Conservation (phyloP, 2,329 filamentous ascomycete species). For the Apiospora aurea region DNA sequence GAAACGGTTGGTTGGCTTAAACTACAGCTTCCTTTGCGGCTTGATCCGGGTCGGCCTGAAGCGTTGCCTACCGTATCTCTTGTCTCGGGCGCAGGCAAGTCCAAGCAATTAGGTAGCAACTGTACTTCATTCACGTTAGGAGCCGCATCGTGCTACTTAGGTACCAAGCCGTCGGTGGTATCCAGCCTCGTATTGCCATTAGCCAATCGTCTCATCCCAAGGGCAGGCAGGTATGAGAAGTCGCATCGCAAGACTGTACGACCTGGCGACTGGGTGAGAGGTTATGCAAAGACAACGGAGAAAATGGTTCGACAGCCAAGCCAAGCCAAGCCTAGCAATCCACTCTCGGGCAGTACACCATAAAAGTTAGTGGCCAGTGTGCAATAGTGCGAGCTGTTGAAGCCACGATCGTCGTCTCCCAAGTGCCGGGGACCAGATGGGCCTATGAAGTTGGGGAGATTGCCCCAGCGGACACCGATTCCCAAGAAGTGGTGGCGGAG, state of each 20-base stretch:
- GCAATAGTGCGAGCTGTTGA: neutral
- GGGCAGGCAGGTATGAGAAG: neutral
- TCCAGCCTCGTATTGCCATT: neutral
- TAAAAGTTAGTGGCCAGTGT: neutral
- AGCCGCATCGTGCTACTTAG: neutral
- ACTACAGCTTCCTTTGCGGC: neutral
- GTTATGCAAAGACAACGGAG: neutral
- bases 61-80: neutral
- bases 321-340: neutral
- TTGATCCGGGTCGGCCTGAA: neutral
- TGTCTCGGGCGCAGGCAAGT: slow-evolving; percentile 1
- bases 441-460: slow-evolving; percentile 6
- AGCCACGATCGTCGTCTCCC: slow-evolving; percentile 10
- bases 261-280: neutral
- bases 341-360: neutral
- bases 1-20: slow-evolving; percentile 18
- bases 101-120: neutral
- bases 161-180: neutral
- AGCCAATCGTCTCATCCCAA: neutral
- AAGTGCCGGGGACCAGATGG: neutral
- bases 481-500: slow-evolving; percentile 1
- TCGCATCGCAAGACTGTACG: neutral
- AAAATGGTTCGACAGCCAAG: neutral
- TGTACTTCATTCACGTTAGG: neutral
- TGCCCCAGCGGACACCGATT: slow-evolving; percentile 14